phyloP scores from a whole-genome alignment of 192 early-diverging fungal species.

The Phlyctochytrium arcticum region DNA sequence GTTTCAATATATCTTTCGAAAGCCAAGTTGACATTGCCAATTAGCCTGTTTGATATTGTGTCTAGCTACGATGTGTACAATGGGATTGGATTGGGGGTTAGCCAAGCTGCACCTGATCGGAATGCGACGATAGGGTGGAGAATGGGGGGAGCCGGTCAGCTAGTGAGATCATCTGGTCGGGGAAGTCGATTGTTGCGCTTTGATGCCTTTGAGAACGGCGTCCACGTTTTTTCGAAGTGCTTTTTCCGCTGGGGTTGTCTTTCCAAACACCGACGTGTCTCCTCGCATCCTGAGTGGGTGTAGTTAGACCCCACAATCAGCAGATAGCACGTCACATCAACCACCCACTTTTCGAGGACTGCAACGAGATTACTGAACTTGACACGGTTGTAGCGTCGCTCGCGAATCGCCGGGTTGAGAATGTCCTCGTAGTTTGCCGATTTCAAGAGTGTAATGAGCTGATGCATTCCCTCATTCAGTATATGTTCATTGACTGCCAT shows the following conservation, averaged over 20 bases:
- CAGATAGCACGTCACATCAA: constrained; percentile 36
- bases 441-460: constrained; percentile 62
- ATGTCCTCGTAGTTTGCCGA: constrained; percentile 79
- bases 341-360: constrained; percentile 83
- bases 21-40: no score
- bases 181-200: neutral
- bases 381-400: constrained; percentile 62
- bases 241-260: constrained; percentile 40
- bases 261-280: constrained; percentile 35
- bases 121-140: no score
- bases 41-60: no score
- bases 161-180: neutral
- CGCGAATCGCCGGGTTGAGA: constrained; percentile 58
- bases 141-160: no score
- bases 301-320: neutral
- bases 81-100: no score
- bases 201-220: constrained; percentile 30
- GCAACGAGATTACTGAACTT: constrained; percentile 56
- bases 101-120: no score
- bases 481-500: neutral
- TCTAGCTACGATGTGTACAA: no score
- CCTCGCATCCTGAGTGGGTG: constrained; percentile 24
- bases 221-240: constrained; percentile 41
- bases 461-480: neutral
- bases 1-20: no score